Percentiles rank a stretch among this genome's conserved stretches.
Evolutionary conservation across 2,329 filamentous ascomycete genomes (phyloP).

Genomic region (Verticillium zaregamsianum): DNA sequence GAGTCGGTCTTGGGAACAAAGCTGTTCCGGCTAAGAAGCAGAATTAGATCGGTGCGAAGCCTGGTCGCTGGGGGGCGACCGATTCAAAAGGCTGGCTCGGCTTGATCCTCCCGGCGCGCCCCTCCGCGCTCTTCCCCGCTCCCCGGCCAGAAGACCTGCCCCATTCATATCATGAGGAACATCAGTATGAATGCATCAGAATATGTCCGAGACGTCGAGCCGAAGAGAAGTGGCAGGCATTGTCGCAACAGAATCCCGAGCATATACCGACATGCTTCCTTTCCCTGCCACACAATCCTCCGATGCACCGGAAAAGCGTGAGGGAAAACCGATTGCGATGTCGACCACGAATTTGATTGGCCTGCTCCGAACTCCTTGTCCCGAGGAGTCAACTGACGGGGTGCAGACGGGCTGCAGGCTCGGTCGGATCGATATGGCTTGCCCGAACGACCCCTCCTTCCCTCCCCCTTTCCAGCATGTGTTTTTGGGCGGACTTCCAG

Average conservation of each 20-base stretch:
- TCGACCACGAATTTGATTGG: constrained; percentile 3
- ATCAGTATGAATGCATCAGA: neutral
- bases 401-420: constrained; percentile 6
- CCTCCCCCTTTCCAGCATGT: neutral
- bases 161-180: neutral
- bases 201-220: neutral
- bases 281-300: neutral
- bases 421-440: neutral
- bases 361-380: neutral
- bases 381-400: constrained; percentile 8
- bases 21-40: constrained; percentile 11
- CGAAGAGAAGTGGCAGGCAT: neutral
- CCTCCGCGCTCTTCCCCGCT: neutral
- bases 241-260: constrained; percentile 7
- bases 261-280: constrained; percentile 7
- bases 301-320: neutral
- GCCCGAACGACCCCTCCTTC: neutral
- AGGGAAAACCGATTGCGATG: too few relatives aligned
- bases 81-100: neutral
- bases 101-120: neutral
- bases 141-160: neutral
- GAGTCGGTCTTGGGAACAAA: constrained; percentile 43
- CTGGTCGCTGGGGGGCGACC: neutral
- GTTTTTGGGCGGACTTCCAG: neutral
- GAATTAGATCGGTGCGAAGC: neutral